A percentile compares a stretch with the other conserved stretches of the same genome.
phyloP scores from a whole-genome alignment of 257 asterid species.

The Perilla frutescens region DNA sequence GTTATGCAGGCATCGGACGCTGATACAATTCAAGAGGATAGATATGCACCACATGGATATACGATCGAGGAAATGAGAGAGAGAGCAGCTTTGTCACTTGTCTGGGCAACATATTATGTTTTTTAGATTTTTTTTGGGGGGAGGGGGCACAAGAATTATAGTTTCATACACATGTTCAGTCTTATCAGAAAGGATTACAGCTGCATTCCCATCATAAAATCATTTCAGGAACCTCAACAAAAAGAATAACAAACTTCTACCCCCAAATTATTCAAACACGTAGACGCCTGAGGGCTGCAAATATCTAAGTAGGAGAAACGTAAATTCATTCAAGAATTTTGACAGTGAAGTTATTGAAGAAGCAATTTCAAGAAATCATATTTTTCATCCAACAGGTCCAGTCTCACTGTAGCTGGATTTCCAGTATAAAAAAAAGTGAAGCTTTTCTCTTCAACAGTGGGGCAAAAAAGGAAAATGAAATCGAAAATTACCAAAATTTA shows the following conservation, averaged over 20 bases:
- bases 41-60: neutral
- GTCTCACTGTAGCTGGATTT: neutral
- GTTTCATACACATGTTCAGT: neutral
- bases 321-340: too few species aligned
- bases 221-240: constrained; percentile 13
- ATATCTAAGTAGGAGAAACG: too few species aligned
- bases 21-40: neutral
- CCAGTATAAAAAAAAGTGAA: neutral
- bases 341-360: neutral
- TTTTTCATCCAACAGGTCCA: neutral
- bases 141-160: neutral
- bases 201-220: neutral
- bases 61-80: neutral
- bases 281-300: neutral
- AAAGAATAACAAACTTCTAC: constrained; percentile 1
- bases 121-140: too few species aligned
- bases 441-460: neutral
- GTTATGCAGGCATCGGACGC: neutral
- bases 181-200: neutral
- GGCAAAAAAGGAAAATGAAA: neutral
- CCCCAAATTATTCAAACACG: neutral
- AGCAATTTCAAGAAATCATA: neutral
- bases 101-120: too few species aligned
- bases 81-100: neutral
- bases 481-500: neutral